Base-by-base conservation (phyloP, 2,329 filamentous ascomycete genomes). In the Periconia sp. region DNA sequence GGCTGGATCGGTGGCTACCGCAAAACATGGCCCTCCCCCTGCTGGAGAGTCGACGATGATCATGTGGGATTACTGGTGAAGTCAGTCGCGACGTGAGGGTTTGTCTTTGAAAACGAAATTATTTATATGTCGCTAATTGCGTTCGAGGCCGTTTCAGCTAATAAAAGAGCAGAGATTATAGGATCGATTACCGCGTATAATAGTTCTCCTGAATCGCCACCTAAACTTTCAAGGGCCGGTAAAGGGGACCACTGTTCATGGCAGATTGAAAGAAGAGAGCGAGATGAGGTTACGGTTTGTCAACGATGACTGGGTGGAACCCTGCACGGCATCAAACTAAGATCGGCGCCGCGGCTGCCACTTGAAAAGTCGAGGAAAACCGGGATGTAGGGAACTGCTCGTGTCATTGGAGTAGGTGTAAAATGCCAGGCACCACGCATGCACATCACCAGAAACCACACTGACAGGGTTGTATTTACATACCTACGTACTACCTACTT, bases 121-220 rank as follows among this genome's bases (percentile, higher is more conserved):
- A 58, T 50, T 45, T 41, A 58, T 50, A 45, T 41, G 50, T 46
- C 45, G 47, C 46, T 58, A 54, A 41, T 33, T 30, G 44, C 20
- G 47, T 63, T 63, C 66, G 49, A 63, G 56, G 63, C 59, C 59
- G 57, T 44, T 66, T 66, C 45, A 64, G 60, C 61, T 57, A 58
- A 62, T 63, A 61, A 71, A 27, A 58, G 56, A 64, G 45, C n/a
- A n/a, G n/a, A n/a, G n/a, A n/a, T n/a, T n/a, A n/a, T n/a, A n/a
- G n/a, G n/a, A n/a, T n/a, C n/a, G n/a, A n/a, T n/a, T n/a, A n/a
- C n/a, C n/a, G n/a, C n/a, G n/a, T n/a, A n/a, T n/a, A n/a, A n/a
- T n/a, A 51, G 23, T 46, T 47, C 56, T 43, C 50, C 45, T 58
- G 46, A 52, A 41, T 43, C 30, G 48, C 23, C 47, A 27, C 55